Evolutionary conservation across 371 early-diverging fungal genomes (phyloP).

Genomic region (Mortierella sp.): DNA sequence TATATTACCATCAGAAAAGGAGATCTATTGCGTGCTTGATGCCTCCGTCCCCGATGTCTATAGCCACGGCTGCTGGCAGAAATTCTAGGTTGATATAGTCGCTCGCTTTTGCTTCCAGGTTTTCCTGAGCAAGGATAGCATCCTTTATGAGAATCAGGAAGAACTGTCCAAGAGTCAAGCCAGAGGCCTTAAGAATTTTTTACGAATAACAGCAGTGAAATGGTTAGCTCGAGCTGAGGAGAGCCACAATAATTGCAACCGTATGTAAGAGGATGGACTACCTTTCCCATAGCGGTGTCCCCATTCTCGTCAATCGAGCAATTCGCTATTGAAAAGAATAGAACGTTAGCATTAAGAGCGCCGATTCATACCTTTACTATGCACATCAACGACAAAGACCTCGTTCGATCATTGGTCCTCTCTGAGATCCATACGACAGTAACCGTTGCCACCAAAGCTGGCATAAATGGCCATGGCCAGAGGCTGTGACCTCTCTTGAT

Average conservation of each 20-base stretch:
- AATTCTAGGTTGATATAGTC: neutral
- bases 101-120: conserved; percentile 11
- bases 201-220: neutral
- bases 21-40: neutral
- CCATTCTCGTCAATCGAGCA: conserved; percentile 43
- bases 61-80: neutral
- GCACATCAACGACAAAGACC: conserved; percentile 50
- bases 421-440: conserved; percentile 53
- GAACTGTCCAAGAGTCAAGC: conserved; percentile 33
- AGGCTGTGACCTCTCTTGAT: conserved; percentile 29
- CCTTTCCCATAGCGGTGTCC: conserved; percentile 51
- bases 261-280: neutral
- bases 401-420: conserved; percentile 44
- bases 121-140: conserved; percentile 25
- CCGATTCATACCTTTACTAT: conserved; percentile 15
- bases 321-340: conserved; percentile 20
- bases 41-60: neutral
- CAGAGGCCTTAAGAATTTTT: conserved; percentile 39
- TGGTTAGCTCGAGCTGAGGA: neutral
- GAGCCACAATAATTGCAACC: neutral
- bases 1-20: neutral
- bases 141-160: conserved; percentile 33
- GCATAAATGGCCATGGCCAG: conserved; percentile 30
- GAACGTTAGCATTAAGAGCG: no score
- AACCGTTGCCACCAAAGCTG: conserved; percentile 47